phyloP scores from a whole-genome alignment of 371 early-diverging fungal genomes.

The Catenaria anguillulae region DNA sequence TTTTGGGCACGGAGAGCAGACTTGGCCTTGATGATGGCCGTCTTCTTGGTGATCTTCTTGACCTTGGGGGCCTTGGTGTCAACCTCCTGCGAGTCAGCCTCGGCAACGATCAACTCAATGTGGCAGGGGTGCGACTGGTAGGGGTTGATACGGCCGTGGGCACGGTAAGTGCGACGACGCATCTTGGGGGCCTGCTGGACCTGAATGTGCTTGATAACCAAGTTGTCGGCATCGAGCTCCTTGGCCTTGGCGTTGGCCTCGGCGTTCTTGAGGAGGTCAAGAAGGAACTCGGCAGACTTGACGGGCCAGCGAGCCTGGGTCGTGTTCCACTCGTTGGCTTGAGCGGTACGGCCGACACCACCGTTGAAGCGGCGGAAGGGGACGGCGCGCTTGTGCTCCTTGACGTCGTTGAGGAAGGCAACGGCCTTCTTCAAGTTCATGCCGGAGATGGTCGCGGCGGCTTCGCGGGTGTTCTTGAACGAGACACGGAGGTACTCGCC shows the following conservation, averaged over 20 bases:
- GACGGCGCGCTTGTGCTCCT: conserved; percentile 91
- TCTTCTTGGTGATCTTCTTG: conserved; percentile 18
- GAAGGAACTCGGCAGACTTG: conserved; percentile 87
- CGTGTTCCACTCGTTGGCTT: conserved; percentile 88
- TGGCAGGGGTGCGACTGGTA: conserved; percentile 97
- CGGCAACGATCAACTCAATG: conserved; percentile 82
- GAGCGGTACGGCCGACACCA: conserved; percentile 94
- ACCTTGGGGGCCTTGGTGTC: conserved; percentile 44
- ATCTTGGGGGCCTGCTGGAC: conserved; percentile 98
- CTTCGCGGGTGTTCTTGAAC: conserved; percentile 97
- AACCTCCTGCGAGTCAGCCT: conserved; percentile 66
- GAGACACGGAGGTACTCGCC: conserved; percentile 92
- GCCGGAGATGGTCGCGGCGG: conserved; percentile 88
- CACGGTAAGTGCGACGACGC: conserved; percentile 96
- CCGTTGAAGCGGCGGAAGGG: conserved; percentile 97
- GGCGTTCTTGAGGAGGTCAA: conserved; percentile 92
- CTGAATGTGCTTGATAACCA: conserved; percentile 87
- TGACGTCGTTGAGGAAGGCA: conserved; percentile 87
- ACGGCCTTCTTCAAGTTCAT: conserved; percentile 89
- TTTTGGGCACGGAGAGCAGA: not conserved
- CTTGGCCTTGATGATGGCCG: conserved; percentile 3
- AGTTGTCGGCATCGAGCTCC: conserved; percentile 70
- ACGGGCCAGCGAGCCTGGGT: conserved; percentile 99
- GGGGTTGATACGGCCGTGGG: conserved; percentile 95
- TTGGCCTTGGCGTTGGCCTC: conserved; percentile 93